These are phyloP conservation scores for Phytophthora lateralis DNA, from an alignment of 352 stramenopile genomes.

Conservation along the genomic window DNA sequence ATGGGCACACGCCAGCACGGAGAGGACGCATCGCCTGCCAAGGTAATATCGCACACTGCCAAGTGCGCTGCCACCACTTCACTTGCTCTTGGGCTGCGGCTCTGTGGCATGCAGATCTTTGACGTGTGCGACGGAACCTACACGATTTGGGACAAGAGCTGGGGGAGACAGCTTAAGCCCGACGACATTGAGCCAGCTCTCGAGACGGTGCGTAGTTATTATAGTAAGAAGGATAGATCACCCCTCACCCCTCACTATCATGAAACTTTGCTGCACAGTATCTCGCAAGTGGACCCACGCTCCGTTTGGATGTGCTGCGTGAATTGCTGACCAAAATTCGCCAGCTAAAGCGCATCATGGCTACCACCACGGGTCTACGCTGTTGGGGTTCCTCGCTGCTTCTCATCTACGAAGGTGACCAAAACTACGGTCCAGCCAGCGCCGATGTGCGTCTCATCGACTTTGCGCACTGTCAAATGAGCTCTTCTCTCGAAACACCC, in stretches of 20 bases:
- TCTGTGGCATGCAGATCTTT: conserved; percentile 88
- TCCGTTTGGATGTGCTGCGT: conserved; percentile 56
- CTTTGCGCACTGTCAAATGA: conserved; percentile 83
- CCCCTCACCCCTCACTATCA: neutral
- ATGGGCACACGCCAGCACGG: conserved; percentile 84
- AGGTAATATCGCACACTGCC: conserved; percentile 67
- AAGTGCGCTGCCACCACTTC: conserved; percentile 84
- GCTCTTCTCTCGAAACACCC: conserved; percentile 43
- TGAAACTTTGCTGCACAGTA: conserved; percentile 47
- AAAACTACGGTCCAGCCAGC: conserved; percentile 18
- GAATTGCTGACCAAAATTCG: conserved; percentile 50
- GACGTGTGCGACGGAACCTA: conserved; percentile 59
- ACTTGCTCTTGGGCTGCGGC: conserved; percentile 60
- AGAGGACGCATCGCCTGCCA: conserved; percentile 66
- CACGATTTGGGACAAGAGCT: conserved; percentile 82
- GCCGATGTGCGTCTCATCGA: conserved; percentile 76
- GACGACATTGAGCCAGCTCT: conserved; percentile 69
- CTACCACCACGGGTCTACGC: conserved; percentile 54
- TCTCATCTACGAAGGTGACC: conserved; percentile 78
- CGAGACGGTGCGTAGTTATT: conserved; percentile 51
- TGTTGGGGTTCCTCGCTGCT: conserved; percentile 82
- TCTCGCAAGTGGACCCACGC: conserved; percentile 46
- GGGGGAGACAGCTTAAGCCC: conserved; percentile 60
- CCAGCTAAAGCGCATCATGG: conserved; percentile 49
- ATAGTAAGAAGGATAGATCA: too few relatives aligned